Conservation (phyloP, 805 yeast genomes). For the Candida coquimbonensis region DNA sequence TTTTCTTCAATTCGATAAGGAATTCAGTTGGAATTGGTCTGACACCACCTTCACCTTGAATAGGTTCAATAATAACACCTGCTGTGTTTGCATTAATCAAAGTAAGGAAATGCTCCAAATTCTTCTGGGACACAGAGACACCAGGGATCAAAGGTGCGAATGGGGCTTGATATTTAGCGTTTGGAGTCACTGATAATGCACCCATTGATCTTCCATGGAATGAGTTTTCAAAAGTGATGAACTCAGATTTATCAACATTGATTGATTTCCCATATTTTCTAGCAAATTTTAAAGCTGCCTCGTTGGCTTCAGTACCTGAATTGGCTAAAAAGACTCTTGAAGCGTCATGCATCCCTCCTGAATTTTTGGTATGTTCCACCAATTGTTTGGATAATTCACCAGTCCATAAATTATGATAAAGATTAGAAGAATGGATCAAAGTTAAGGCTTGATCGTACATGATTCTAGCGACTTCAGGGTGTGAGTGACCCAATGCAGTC, state of each 20-base stretch:
- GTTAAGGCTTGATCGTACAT: conserved; percentile 64
- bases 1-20: conserved; percentile 53
- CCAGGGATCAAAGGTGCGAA: conserved; percentile 92
- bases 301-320: conserved; percentile 77
- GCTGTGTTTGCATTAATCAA: conserved; percentile 42
- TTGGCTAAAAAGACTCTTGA: conserved; percentile 64
- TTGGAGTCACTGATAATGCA: conserved; percentile 85
- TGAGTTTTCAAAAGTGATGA: conserved; percentile 81
- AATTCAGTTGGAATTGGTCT: conserved; percentile 60
- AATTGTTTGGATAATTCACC: conserved; percentile 69
- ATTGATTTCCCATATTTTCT: conserved; percentile 69
- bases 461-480: conserved; percentile 67
- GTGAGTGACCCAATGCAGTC: conserved; percentile 86
- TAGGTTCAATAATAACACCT: conserved; percentile 93
- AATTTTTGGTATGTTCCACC: conserved; percentile 56
- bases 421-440: conserved; percentile 77
- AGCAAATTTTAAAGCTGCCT: conserved; percentile 70
- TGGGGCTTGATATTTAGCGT: conserved; percentile 87
- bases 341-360: conserved; percentile 81
- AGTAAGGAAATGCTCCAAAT: conserved; percentile 46
- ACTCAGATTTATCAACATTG: conserved; percentile 54
- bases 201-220: conserved; percentile 98
- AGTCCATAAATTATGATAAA: conserved; percentile 80
- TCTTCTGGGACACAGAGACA: conserved; percentile 57
- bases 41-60: conserved; percentile 98